Evolutionary conservation across 2,329 filamentous ascomycete species (phyloP), one percentile per base, ranked within the genome.

Genomic region (Clonostachys chloroleuca): DNA sequence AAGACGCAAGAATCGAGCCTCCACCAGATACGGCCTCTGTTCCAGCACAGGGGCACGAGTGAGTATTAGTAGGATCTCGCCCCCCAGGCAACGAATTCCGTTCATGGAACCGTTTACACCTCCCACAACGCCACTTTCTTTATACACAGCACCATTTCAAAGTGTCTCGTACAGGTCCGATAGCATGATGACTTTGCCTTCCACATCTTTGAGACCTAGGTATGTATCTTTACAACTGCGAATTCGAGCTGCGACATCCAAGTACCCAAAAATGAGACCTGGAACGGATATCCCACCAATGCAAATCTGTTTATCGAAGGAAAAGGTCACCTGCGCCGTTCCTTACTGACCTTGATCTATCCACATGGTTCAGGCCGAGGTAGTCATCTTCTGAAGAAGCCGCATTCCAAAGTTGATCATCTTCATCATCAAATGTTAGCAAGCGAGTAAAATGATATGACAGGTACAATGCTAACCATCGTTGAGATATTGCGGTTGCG

Each of bases 401-500:
- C 54, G 73, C 60, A 46, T 74, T 76, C 70, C 68, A 83, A 24
- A 86, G 64, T 44, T 83, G 67, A 57, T 84, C 77, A 54, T 84
- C 81, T 86, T 42, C 14, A 33, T 9, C 14, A 30, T 10, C 24
- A 30, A 30, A 30, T 40, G 12, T 10, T 43, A 12, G 10, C 34
- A 9, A 18, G 42, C 16, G 24, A 12, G 24, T 13, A 34, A n/a
- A 10, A 34, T 6, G 7, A 14, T 2, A 18, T 18, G 33, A 33
- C n/a, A 24, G 5, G 34, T 16, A 34, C 5, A 42, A 5, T 13
- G 65, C 84, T 75, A 72, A 96, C 92, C 91, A 70, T 97, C 94
- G 55, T 86, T 83, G 42, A 99, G 74, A 69, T 95, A 95, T 50
- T 83, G 79, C 24, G 91, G 87, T 60, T 87, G 90, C 37, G 87